Evolutionary conservation across 768 basidiomycete genomes (phyloP), one percentile per base, ranked within the genome.

Genomic region (Tylopilus rubrobrunneus): DNA sequence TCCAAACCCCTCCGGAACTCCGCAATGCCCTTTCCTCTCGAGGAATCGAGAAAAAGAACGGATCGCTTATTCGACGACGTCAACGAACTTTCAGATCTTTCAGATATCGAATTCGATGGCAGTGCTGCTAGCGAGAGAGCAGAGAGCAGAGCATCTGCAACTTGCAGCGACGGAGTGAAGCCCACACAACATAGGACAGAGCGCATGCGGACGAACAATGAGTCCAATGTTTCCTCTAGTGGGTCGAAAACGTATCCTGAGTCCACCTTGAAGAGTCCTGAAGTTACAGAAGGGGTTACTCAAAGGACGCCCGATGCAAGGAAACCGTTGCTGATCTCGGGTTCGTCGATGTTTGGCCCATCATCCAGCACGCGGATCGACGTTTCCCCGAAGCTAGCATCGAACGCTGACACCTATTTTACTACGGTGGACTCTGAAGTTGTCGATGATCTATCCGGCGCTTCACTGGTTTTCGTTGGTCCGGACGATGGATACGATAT

Each of bases 71-170:
- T 63, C 56, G 62, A 53, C 19, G 55, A 51, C 48, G 34, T 41
- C 45, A 62, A 71, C 25, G 65, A 64, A 23, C 52, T 68, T 27
- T 73, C 73, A 27, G 69, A 74, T 45, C 60, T 73, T 53, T 73
- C 73, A 17, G 65, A 72, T 37, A 60, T 67, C 44, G 64, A 64
- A 49, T 19, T 47, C 10, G 53, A 67, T 39, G 11, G 39, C 19
- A 33, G 37, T 27, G 10, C 10, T 7, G 4, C 41, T 23, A 37
- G 31, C 31, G 42, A 51, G 19, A 46, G 14, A 23, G 11, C 7
- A 28, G 36, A n/a, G 11, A 49, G n/a, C 1, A 9, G 23, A 40
- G 17, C n/a, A 43, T 45, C 56, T 39, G 5, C 28, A 43, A 19
- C 46, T 27, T 33, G 45, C 29, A 37, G 45, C 23, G 45, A 37